A percentile compares a stretch with the other conserved stretches of the same genome.
Conservation (phyloP, 148 eudicot species). For the Silene latifolia region DNA sequence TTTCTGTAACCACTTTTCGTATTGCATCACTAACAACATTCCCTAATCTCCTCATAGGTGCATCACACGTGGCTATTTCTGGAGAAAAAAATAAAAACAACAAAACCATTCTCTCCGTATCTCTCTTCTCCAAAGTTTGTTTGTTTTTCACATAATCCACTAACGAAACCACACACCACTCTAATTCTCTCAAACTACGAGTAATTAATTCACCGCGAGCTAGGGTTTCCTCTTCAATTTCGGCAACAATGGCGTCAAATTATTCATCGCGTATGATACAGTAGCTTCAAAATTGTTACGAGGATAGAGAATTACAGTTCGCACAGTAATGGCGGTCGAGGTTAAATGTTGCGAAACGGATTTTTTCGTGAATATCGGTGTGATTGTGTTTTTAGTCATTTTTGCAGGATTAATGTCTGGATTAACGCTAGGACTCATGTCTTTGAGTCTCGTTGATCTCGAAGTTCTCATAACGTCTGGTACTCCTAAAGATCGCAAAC, state of each 20-base stretch:
- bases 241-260: background rate
- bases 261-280: background rate
- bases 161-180: too few relatives aligned
- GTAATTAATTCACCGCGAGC: background rate
- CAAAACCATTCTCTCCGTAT: background rate
- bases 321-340: conserved; percentile 60
- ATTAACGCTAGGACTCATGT: conserved; percentile 92
- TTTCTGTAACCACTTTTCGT: background rate
- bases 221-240: background rate
- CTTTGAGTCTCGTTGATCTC: conserved; percentile 91
- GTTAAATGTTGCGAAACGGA: conserved; percentile 57
- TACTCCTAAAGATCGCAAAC: conserved; percentile 58
- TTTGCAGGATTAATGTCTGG: conserved; percentile 99
- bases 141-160: background rate
- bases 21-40: background rate
- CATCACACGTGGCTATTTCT: background rate
- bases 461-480: conserved; percentile 90
- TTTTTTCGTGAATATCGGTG: conserved; percentile 55
- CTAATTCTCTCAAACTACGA: background rate
- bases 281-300: background rate
- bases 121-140: background rate
- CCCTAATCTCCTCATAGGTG: background rate
- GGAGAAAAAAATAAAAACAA: too few relatives aligned
- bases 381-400: conserved; percentile 57
- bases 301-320: background rate